Evolutionary conservation across 2,329 filamentous ascomycete species (phyloP), one percentile per base, ranked within the genome.

Genomic region (Penicillium italicum): DNA sequence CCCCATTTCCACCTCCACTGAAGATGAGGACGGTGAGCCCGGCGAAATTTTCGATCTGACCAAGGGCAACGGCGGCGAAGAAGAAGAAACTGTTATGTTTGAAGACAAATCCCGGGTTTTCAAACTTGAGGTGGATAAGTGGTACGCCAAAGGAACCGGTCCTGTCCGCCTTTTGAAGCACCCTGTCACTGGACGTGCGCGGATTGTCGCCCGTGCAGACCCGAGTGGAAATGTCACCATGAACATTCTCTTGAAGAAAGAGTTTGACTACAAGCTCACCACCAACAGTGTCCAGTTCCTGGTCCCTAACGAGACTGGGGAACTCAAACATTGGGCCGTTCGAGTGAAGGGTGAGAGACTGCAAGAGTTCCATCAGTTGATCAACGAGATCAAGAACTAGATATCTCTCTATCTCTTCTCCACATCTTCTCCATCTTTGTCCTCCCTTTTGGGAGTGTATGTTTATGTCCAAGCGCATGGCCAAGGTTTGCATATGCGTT

Each of bases 131-230:
- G n/a, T n/a, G n/a, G 47, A 53, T 65, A 82, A 77, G 1, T 95
- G 89, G 89, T 76, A 80, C 30, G 85, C 81, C 0, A 83, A 87
- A 69, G 90, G 90, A 42, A 77, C 90, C 8, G 91, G 91, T 0
- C 81, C 84, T 11, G 76, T 92, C 50, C 86, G 88, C 37, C 70
- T 96, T 14, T 78, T 95, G 58, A 87, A 88, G 72, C 82, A 93
- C 76, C 88, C 89, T 70, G 79, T 80, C 16, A 89, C 85, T 0
- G 84, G 82, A 20, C 79, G 81, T 28, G 82, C 86, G 4, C 84
- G 90, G 38, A 76, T 94, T 43, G 75, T 95, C 20, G 75, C 92
- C 59, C 85, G 90, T 47, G 84, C 84, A n/a, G 88, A 91, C 61
- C 89, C 89, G 0, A 82, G 85, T 59, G 90, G 90, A 16, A 83